These are phyloP conservation scores for Neurospora intermedia DNA, from an alignment of 495 filamentous ascomycete species.

Conservation along the genomic window DNA sequence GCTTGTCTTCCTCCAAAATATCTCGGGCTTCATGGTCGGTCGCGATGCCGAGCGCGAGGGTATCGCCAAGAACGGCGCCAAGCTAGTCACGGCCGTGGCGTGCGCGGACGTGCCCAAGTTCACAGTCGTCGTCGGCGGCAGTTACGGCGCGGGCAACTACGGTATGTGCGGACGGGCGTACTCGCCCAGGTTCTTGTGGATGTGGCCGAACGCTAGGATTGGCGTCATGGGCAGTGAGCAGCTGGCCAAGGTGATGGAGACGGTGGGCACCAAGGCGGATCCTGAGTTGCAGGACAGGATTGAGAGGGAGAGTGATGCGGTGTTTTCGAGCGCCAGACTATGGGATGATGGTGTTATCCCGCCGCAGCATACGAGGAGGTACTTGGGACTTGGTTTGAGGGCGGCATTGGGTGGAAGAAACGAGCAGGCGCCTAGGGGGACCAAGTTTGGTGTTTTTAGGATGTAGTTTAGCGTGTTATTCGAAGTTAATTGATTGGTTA, in stretches of 20 bases:
- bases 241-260: conserved; percentile 84
- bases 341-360: conserved; percentile 96
- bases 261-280: conserved; percentile 77
- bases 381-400: conserved; percentile 71
- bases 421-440: conserved; percentile 47
- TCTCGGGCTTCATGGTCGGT: conserved; percentile 96
- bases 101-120: conserved; percentile 96
- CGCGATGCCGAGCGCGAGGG: conserved; percentile 84
- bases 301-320: conserved; percentile 80
- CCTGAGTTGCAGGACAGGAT: conserved; percentile 74
- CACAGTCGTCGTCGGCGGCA: conserved; percentile 85
- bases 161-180: conserved; percentile 88
- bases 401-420: conserved; percentile 64
- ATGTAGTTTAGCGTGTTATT: conserved; percentile 47
- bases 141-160: conserved; percentile 68
- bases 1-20: conserved; percentile 91
- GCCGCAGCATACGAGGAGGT: conserved; percentile 72
- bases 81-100: conserved; percentile 90
- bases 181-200: conserved; percentile 81
- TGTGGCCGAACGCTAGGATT: conserved; percentile 94
- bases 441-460: conserved; percentile 88
- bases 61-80: conserved; percentile 96
- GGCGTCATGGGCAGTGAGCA: conserved; percentile 96
- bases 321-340: conserved; percentile 76
- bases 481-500: background rate